These are phyloP conservation scores for Candida dajiaensis DNA, from an alignment of 805 yeast species.

Conservation along the genomic window DNA sequence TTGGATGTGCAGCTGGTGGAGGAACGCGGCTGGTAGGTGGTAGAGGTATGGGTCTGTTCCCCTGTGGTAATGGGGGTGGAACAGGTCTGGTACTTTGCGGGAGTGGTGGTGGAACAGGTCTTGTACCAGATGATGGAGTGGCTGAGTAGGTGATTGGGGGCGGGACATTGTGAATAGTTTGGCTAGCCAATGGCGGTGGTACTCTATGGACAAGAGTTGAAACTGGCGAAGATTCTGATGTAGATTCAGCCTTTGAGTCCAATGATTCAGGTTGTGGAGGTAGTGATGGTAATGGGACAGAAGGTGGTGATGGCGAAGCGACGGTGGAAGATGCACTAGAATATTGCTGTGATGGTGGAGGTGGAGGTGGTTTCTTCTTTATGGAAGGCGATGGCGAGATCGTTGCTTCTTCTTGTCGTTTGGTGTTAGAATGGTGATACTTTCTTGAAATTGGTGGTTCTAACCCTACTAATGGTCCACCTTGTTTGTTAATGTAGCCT, in stretches of 20 bases:
- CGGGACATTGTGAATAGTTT: conserved; percentile 17
- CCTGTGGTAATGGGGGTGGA: conserved; percentile 5
- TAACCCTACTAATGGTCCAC: conserved; percentile 26
- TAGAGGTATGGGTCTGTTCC: conserved; percentile 6
- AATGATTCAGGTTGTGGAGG: conserved; percentile 1
- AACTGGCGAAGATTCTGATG: conserved; percentile 7
- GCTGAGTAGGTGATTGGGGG: conserved; percentile 17
- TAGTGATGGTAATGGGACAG: conserved; percentile 28
- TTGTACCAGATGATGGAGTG: conserved; percentile 3
- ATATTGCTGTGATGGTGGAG: conserved; percentile 14
- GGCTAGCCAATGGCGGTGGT: conserved; percentile 23
- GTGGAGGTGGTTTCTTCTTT: conserved; percentile 6
- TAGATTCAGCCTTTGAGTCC: not conserved
- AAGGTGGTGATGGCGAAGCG: conserved; percentile 7
- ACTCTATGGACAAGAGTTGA: conserved; percentile 17
- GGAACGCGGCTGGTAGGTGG: conserved; percentile 25
- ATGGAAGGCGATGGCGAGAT: conserved; percentile 13
- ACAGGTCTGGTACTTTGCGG: not conserved
- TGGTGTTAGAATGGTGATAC: conserved; percentile 17
- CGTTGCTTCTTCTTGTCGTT: not conserved
- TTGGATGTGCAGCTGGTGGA: conserved; percentile 7
- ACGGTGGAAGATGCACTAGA: conserved; percentile 35
- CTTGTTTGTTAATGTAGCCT: conserved; percentile 54
- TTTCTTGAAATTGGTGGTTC: conserved; percentile 16
- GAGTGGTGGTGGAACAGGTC: conserved; percentile 4